phyloP scores from a whole-genome alignment of 164 flowering plant species.

The Paratinospora sagittata region DNA sequence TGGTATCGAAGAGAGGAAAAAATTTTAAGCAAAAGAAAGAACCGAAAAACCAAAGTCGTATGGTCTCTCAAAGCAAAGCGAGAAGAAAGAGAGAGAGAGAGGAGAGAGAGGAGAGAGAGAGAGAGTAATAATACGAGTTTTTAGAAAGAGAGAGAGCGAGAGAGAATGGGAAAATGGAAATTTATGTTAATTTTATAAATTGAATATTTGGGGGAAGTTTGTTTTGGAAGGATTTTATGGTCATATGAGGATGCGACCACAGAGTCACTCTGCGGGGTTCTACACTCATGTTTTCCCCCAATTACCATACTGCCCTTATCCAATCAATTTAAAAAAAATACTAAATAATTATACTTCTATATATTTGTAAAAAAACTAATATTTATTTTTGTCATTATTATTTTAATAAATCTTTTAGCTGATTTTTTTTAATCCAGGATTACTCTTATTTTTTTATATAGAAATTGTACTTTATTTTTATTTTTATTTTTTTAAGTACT shows the following conservation, averaged over 20 bases:
- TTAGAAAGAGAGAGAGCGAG: conserved; percentile 5
- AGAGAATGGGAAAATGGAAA: not conserved
- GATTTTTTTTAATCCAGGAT: no score
- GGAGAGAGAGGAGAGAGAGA: no score
- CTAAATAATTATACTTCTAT: no score
- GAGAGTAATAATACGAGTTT: conserved; percentile 7
- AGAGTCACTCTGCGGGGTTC: not conserved
- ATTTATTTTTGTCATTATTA: no score
- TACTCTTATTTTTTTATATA: no score
- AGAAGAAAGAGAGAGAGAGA: conserved; percentile 2
- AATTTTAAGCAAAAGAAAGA: not conserved
- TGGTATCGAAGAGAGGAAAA: not conserved
- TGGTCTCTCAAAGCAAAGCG: not conserved
- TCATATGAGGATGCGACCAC: not conserved
- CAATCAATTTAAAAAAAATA: no score
- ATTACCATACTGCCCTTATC: not conserved
- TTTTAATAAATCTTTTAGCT: no score
- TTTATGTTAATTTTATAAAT: not conserved
- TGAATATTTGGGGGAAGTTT: not conserved
- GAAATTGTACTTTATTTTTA: no score
- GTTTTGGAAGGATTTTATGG: not conserved
- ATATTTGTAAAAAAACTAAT: no score
- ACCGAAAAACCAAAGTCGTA: conserved; percentile 15
- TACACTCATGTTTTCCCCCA: not conserved
- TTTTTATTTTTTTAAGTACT: no score